phyloP scores from a whole-genome alignment of 73 alveolate species.

The Tetrahymena elliotti region DNA sequence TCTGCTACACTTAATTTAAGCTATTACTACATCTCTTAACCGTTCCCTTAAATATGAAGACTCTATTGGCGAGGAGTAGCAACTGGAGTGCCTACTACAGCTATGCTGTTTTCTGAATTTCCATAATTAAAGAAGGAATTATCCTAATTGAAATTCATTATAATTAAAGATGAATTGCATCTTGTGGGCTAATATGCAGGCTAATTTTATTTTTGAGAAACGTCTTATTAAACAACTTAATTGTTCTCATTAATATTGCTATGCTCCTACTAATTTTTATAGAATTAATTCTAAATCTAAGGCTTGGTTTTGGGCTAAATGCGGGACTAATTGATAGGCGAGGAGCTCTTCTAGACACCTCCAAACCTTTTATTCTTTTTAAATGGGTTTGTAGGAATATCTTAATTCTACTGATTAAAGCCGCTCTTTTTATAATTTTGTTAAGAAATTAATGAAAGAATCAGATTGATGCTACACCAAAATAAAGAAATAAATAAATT shows the following conservation, averaged over 20 bases:
- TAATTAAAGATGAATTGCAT: neutral
- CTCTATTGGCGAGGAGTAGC: neutral
- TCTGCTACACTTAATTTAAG: neutral
- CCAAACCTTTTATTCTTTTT: neutral
- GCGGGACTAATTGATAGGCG: neutral
- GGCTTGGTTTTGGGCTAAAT: neutral
- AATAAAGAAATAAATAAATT: no score
- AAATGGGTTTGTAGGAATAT: neutral
- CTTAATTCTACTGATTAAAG: neutral
- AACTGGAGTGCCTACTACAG: neutral
- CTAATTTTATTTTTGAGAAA: neutral
- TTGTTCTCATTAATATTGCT: no score
- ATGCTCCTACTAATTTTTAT: neutral
- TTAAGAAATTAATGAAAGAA: no score
- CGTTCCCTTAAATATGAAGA: neutral
- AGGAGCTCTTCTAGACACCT: neutral
- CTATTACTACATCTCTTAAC: neutral
- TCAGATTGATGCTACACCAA: neutral
- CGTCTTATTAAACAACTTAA: neutral
- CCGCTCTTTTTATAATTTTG: neutral
- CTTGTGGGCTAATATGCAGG: neutral
- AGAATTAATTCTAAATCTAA: neutral
- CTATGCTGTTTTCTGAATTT: neutral
- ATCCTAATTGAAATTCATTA: neutral
- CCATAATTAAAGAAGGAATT: neutral